Base-by-base conservation (phyloP, 1,284 basidiomycete genomes). In the Phylloboletellus chloephorus region DNA sequence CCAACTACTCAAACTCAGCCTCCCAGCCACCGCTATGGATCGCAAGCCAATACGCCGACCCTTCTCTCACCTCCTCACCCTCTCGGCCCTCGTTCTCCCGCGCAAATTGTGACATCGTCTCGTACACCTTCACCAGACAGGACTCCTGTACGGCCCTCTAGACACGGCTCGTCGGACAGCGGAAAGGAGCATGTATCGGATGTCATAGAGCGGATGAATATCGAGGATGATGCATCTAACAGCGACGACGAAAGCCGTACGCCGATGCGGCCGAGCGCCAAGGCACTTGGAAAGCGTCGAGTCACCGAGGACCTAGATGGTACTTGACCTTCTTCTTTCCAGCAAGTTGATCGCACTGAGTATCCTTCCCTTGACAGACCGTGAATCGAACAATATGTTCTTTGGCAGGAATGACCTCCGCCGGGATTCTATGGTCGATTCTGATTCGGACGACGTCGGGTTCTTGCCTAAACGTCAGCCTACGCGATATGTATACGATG, bases 271-370 rank as follows among this genome's bases (percentile, higher is more conserved):
- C 82, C 81, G 3, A 88, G 84, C 54, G 82, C 72, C 31, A 89
- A 89, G 58, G 84, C 87, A 2, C 71, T 87, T 5, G 87, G 86
- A n/a, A 89, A 89, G 65, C 71, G 82, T 50, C 74, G 67, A 50
- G 71, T 78, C 11, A 58, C 75, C n/a, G 74, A 78, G 24, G 66
- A 67, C 5, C 44, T 60, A 26, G 75, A 75, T 35, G 64, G 77
- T 59, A 45, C 48, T 67, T 29, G 37, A 15, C 35, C 22, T 44
- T 37, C 22, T 44, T 2, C 10, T 15, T 17, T 39, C 17, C 13
- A 1, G 11, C 10, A 8, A 12, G 13, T 16, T 33, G n/a, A 6
- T 31, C 23, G 35, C 10, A 17, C 29, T 51, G n/a, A 52, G 22
- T 12, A 10, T 12, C 1, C 7, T 26, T 12, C 7, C 2, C n/a